Conservation (phyloP, 768 basidiomycete genomes). For the Boletus vinaceobasis region DNA sequence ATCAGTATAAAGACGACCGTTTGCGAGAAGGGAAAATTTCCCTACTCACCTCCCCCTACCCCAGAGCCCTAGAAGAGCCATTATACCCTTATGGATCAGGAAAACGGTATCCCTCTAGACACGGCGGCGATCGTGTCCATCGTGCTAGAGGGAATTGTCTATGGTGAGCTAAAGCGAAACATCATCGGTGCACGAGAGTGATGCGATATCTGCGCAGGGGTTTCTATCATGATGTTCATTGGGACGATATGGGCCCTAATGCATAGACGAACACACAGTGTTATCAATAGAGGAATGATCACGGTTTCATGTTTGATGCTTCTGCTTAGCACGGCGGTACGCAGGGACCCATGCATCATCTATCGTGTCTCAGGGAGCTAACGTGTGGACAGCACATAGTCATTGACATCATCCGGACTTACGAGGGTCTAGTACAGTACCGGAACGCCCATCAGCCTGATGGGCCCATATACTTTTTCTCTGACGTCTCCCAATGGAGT, state of each 20-base stretch:
- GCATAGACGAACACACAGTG: not conserved
- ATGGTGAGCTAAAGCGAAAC: not conserved
- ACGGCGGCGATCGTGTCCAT: constrained; percentile 22
- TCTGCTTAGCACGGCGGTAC: constrained; percentile 19
- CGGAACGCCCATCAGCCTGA: constrained; percentile 5
- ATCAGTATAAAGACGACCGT: not conserved
- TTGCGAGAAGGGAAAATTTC: not conserved
- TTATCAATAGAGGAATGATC: constrained; percentile 14
- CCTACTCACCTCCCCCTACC: not conserved
- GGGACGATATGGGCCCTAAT: constrained; percentile 24
- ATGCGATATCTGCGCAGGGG: constrained; percentile 13
- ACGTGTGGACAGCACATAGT: constrained; percentile 9
- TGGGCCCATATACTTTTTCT: constrained; percentile 27
- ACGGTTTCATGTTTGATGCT: constrained; percentile 18
- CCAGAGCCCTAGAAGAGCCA: not conserved
- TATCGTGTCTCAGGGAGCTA: not conserved
- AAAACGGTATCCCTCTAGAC: constrained; percentile 16
- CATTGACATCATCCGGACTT: constrained; percentile 18
- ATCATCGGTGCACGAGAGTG: not conserved
- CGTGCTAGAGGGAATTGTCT: not conserved
- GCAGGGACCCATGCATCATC: not conserved
- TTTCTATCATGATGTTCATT: constrained; percentile 31
- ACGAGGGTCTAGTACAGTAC: constrained; percentile 21
- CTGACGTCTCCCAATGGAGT: constrained; percentile 21
- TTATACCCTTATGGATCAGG: not conserved